Evolutionary conservation across 176 grass and related monocot species (phyloP), one percentile per base, ranked within the genome.

Genomic region (Cymbopogon citratus): DNA sequence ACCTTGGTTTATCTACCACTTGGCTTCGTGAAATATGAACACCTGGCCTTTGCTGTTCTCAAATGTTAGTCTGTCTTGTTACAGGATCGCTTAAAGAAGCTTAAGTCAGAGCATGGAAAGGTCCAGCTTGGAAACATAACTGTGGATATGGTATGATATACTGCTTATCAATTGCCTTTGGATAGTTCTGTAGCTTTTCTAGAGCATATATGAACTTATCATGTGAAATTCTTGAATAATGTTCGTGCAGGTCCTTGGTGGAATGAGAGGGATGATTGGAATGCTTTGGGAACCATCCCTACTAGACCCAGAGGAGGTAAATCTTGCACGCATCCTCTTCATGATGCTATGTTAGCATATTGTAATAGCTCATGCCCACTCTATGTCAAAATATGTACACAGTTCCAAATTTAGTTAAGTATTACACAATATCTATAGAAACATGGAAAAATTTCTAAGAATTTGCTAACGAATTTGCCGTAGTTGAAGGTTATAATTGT

Each of bases 271-370:
- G 88, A 95, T 95, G 96, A 91, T 28, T 85, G 96, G 96, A 56
- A 85, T 99, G 82, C 91, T 99, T n/a, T 99, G 96, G 92, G 92
- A 99, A 86, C 90, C 96, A 78, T 99, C 96, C 34, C 86, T 99
- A 76, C 96, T 99, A 85, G 96, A 99, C 72, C 85, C 96, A 15
- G 96, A 99, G n/a, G 96, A 99, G 96, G 96, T 99, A 84, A 76
- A 76, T 46, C 52, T 85, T 83, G 2, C 12, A 39, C 68, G 80
- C 65, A 78, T 69, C 9, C 69, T 64, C 33, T 69, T 41, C 12
- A 44, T 63, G 38, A 29, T 88, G 40, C 33, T 65, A 64, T 77
- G 34, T 9, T 77, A 43, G 7, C 28, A 28, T 75, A 77, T 18
- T 44, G 62, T 59, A 70, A 33, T 33, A 67, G 31, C 33, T 38